A percentile compares a stretch with the other conserved stretches of the same genome.
Evolutionary conservation across 106 monocot species (phyloP).

Genomic region (Hemerocallis citrina): DNA sequence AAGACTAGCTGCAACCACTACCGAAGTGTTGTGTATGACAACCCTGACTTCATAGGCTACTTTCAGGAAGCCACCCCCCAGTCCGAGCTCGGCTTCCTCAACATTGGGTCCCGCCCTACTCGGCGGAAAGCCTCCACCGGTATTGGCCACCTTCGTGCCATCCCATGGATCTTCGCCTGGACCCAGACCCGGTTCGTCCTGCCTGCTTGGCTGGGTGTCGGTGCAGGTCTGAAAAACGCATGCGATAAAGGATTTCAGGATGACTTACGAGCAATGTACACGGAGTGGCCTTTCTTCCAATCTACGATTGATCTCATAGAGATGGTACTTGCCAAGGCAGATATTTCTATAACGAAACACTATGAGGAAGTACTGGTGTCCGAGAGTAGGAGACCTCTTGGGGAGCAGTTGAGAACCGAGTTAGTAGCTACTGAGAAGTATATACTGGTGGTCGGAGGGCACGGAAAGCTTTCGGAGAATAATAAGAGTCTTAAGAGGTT

Average conservation of each 20-base stretch:
- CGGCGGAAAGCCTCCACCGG: constrained; percentile 54
- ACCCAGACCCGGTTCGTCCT: constrained; percentile 84
- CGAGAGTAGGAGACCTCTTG: constrained; percentile 34
- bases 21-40: constrained; percentile 60
- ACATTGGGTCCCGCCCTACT: constrained; percentile 77
- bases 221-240: constrained; percentile 57
- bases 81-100: constrained; percentile 75
- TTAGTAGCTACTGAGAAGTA: constrained; percentile 42
- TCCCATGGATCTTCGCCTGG: constrained; percentile 98
- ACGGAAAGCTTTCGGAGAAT: constrained; percentile 56
- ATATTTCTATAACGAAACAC: constrained; percentile 57
- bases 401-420: constrained; percentile 46
- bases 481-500: constrained; percentile 57
- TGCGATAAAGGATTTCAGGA: constrained; percentile 40
- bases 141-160: constrained; percentile 75
- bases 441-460: constrained; percentile 61
- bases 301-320: constrained; percentile 81
- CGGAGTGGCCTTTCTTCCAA: constrained; percentile 93
- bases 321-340: constrained; percentile 88
- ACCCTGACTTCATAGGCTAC: constrained; percentile 75
- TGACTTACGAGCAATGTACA: constrained; percentile 69
- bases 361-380: constrained; percentile 74
- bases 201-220: constrained; percentile 84
- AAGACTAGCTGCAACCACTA: constrained; percentile 56
- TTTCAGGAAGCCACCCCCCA: constrained; percentile 94